A percentile compares a stretch with the other conserved stretches of the same genome.
These are phyloP conservation scores for Heliamphora exappendiculata DNA, from an alignment of 148 eudicot species.

Conservation along the genomic window DNA sequence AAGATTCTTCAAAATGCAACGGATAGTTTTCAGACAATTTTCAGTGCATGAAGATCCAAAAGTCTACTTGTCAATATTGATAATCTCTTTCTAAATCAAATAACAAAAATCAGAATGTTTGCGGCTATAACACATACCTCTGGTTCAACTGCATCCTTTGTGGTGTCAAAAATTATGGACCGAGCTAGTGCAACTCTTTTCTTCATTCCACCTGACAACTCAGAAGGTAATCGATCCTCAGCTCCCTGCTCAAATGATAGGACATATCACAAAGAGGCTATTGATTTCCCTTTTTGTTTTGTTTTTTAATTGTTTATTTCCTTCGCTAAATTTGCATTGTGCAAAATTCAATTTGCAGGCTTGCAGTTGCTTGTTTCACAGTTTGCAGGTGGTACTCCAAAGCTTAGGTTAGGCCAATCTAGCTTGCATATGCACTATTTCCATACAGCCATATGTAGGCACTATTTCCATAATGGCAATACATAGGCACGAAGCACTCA, in stretches of 20 bases:
- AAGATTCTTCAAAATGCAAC: neutral
- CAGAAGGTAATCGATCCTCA: slow-evolving; percentile 83
- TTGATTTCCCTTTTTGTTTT: neutral
- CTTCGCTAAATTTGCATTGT: neutral
- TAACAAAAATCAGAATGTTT: neutral
- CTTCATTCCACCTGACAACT: slow-evolving; percentile 96
- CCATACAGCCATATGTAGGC: too few relatives aligned
- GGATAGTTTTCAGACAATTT: neutral
- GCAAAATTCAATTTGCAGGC: neutral
- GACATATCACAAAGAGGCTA: neutral
- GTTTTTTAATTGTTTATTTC: neutral
- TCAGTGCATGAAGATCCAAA: neutral
- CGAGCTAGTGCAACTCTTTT: slow-evolving; percentile 94
- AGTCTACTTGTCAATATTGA: neutral
- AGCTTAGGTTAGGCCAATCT: slow-evolving; percentile 5
- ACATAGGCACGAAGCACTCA: neutral
- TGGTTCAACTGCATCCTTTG: slow-evolving; percentile 67
- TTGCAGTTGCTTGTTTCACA: neutral
- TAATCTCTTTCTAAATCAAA: neutral
- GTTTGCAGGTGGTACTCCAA: neutral
- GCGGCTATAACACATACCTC: slow-evolving; percentile 46
- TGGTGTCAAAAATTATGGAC: slow-evolving; percentile 71
- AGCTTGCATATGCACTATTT: slow-evolving; percentile 4
- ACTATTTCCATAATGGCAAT: neutral
- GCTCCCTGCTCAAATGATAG: slow-evolving; percentile 47